Base-by-base conservation (phyloP, 192 early-diverging fungal genomes). In the Rhizoclosmatium globosum region DNA sequence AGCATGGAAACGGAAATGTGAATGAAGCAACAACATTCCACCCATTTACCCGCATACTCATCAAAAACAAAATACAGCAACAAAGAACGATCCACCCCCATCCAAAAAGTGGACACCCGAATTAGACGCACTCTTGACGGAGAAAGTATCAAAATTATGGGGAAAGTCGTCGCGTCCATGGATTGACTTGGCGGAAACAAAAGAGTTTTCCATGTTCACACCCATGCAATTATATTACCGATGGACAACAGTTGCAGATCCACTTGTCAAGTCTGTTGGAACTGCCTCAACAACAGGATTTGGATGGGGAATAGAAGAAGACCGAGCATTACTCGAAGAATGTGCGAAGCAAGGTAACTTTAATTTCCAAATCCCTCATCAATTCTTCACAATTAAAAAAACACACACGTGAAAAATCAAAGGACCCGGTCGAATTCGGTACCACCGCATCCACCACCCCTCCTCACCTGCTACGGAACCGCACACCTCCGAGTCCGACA, bases 361-460 rank as follows among this genome's bases (percentile, higher is more conserved):
- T n/a, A n/a, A n/a, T n/a, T n/a, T n/a, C n/a, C 60, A 62, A 38
- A 4, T 62, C 60, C 60, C 7, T 62, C 17, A 62, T 62, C 60
- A 21, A 31, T 62, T 13, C 31, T 4, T 6, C 48, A 50, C 4
- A 6, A 4, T 38, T 38, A 62, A 6, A 4, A 62, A 62, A 62
- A 62, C 31, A 31, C 60, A 4, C 60, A 13, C 60, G n/a, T n/a
- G n/a, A n/a, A n/a, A n/a, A 38, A 38, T 4, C n/a, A 17, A 62
- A 4, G 4, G 7, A 13, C 60, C 4, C 60, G 60, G 60, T 9
- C 48, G 48, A 50, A 50, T 50, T 9, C n/a, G n/a, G n/a, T n/a
- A n/a, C n/a, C n/a, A n/a, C n/a, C n/a, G n/a, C n/a, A n/a, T n/a
- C n/a, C n/a, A n/a, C n/a, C n/a, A n/a, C n/a, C n/a, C n/a, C n/a